These are phyloP conservation scores for Rhodotorula sp. DNA, from an alignment of 1,284 basidiomycete genomes.

Conservation along the genomic window DNA sequence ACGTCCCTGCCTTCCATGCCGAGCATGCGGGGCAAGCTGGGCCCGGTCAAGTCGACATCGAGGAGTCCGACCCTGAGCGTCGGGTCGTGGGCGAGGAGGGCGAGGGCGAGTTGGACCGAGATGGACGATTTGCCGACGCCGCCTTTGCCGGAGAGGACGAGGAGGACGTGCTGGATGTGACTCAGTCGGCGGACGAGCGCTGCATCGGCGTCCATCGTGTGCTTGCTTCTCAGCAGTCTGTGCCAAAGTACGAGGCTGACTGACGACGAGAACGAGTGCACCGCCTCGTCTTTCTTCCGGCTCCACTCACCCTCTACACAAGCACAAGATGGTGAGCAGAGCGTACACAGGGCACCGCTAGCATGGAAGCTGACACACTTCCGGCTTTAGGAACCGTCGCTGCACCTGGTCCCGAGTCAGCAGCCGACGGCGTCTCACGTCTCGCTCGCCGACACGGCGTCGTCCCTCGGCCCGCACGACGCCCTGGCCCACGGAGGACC, in stretches of 20 bases:
- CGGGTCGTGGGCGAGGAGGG: slow-evolving; percentile 64
- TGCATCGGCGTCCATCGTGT: slow-evolving; percentile 1
- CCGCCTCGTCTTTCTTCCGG: not conserved
- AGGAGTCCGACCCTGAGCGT: slow-evolving; percentile 75
- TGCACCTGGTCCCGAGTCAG: slow-evolving; percentile 64
- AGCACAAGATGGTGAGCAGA: not conserved
- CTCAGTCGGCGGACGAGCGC: slow-evolving; percentile 23
- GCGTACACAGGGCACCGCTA: not conserved
- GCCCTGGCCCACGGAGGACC: slow-evolving; percentile 68
- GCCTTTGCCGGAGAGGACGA: slow-evolving; percentile 94
- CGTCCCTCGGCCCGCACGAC: slow-evolving; percentile 73
- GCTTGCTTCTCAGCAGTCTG: not conserved
- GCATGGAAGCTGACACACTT: not conserved
- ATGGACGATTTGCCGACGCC: slow-evolving; percentile 98
- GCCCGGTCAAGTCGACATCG: slow-evolving; percentile 94
- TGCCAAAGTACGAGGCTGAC: not conserved
- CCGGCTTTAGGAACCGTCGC: slow-evolving; percentile 68
- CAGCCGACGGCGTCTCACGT: slow-evolving; percentile 56
- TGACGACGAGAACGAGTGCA: not conserved
- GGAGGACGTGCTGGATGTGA: slow-evolving; percentile 76
- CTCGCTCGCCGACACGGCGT: slow-evolving; percentile 65
- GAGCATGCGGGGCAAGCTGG: slow-evolving; percentile 95
- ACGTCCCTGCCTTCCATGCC: slow-evolving; percentile 80
- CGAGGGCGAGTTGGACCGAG: slow-evolving; percentile 86
- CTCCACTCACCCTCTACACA: not conserved